A percentile compares a stretch with the other conserved stretches of the same genome.
These are phyloP conservation scores for Calvatia gigantea DNA, from an alignment of 768 basidiomycete species.

Conservation along the genomic window DNA sequence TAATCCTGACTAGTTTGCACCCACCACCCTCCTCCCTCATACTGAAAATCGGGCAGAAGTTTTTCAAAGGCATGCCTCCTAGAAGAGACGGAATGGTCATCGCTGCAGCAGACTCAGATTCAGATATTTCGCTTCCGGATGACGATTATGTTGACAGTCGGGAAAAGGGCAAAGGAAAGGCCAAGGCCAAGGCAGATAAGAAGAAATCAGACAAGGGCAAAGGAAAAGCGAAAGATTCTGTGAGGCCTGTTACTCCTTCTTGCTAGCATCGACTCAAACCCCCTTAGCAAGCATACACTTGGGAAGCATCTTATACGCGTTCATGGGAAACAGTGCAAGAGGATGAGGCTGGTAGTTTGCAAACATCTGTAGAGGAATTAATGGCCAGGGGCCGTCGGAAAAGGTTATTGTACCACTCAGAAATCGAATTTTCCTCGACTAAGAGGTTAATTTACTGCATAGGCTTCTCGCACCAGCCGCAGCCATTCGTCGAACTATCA, in stretches of 20 bases:
- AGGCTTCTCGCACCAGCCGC: constrained; percentile 80
- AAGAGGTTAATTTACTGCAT: neutral
- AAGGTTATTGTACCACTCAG: constrained; percentile 48
- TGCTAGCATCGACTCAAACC: neutral
- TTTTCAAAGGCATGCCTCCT: constrained; percentile 27
- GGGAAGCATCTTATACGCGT: constrained; percentile 93
- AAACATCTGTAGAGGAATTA: constrained; percentile 84
- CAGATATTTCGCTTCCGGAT: constrained; percentile 62
- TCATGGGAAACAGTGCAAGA: constrained; percentile 98
- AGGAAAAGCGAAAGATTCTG: constrained; percentile 50
- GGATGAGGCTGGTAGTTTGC: constrained; percentile 89
- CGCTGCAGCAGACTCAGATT: constrained; percentile 66
- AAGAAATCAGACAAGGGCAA: constrained; percentile 30
- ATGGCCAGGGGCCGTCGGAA: constrained; percentile 83
- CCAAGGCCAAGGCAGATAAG: constrained; percentile 53
- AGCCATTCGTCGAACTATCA: constrained; percentile 92
- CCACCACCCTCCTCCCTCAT: neutral
- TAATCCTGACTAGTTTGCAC: neutral
- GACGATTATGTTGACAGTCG: constrained; percentile 41
- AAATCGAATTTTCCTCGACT: neutral
- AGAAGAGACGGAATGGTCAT: constrained; percentile 31
- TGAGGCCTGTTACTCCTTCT: constrained; percentile 17
- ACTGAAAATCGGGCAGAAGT: neutral
- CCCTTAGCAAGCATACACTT: constrained; percentile 78
- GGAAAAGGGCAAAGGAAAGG: constrained; percentile 55